A percentile compares a stretch with the other conserved stretches of the same genome.
These are phyloP conservation scores for Barnettozyma sucrosica DNA, from an alignment of 805 yeast species.

Conservation along the genomic window DNA sequence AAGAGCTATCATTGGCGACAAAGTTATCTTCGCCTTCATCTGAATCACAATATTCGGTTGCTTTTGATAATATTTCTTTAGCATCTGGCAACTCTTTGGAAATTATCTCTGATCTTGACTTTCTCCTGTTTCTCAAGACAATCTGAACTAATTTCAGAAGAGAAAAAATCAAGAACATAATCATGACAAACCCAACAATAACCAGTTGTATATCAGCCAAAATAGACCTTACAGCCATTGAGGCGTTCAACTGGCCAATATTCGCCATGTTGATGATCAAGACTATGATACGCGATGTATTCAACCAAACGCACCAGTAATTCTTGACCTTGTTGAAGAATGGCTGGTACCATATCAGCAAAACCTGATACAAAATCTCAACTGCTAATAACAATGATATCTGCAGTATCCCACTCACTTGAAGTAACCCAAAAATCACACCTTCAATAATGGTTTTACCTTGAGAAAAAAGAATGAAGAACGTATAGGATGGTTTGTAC, in stretches of 20 bases:
- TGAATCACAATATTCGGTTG: not conserved
- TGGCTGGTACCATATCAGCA: slow-evolving; percentile 27
- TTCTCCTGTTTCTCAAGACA: slow-evolving; percentile 1
- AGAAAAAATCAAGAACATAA: slow-evolving; percentile 7
- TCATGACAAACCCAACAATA: slow-evolving; percentile 4
- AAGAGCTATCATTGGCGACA: not conserved
- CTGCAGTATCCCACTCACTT: slow-evolving; percentile 39
- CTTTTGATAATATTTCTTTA: not conserved
- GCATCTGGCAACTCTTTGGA: not conserved
- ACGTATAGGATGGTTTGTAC: slow-evolving; percentile 37
- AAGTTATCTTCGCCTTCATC: not conserved
- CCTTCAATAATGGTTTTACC: slow-evolving; percentile 31
- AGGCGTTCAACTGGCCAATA: slow-evolving; percentile 29
- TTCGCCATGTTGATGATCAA: slow-evolving; percentile 40
- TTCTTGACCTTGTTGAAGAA: slow-evolving; percentile 25
- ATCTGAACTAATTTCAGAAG: slow-evolving; percentile 6
- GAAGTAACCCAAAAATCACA: slow-evolving; percentile 40
- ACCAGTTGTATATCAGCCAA: slow-evolving; percentile 27
- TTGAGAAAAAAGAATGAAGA: slow-evolving; percentile 35
- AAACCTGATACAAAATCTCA: slow-evolving; percentile 29
- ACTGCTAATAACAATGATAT: slow-evolving; percentile 33
- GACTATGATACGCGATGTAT: slow-evolving; percentile 34
- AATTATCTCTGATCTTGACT: not conserved
- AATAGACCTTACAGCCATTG: slow-evolving; percentile 36
- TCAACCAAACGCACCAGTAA: slow-evolving; percentile 29